These are phyloP conservation scores for Phaffomyces thermotolerans DNA, from an alignment of 805 yeast genomes.

Conservation along the genomic window DNA sequence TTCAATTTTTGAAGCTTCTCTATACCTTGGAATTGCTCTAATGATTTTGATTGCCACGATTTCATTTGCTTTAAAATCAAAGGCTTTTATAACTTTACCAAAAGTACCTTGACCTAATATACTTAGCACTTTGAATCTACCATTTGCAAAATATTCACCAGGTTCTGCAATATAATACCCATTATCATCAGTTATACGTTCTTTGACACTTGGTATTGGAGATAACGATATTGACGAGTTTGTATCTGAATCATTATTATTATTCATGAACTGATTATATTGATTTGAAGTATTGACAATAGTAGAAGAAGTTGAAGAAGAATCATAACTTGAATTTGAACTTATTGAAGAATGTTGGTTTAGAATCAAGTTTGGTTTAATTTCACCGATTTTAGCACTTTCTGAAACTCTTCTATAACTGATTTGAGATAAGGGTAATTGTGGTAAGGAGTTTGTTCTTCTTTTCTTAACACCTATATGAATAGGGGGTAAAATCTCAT, in stretches of 20 bases:
- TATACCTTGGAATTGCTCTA: conserved; percentile 83
- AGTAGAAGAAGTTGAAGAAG: conserved; percentile 7
- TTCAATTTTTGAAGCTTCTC: conserved; percentile 94
- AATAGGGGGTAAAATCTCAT: conserved; percentile 1
- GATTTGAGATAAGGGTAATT: conserved; percentile 41
- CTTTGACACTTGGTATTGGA: conserved; percentile 11
- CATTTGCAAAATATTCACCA: conserved; percentile 61
- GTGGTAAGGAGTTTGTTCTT: conserved; percentile 49
- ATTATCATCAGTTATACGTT: conserved; percentile 29
- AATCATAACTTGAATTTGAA: conserved; percentile 7
- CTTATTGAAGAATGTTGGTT: conserved; percentile 1
- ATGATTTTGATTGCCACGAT: conserved; percentile 87
- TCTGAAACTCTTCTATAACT: conserved; percentile 32
- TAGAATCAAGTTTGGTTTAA: conserved; percentile 28
- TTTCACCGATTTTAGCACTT: conserved; percentile 33
- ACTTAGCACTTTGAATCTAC: conserved; percentile 56
- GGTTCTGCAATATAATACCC: conserved; percentile 65
- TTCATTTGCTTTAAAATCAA: conserved; percentile 49
- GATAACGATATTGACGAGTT: conserved; percentile 14
- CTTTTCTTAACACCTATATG: conserved; percentile 33
- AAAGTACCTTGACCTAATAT: conserved; percentile 89
- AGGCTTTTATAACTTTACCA: conserved; percentile 84
- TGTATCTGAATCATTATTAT: conserved; percentile 4
- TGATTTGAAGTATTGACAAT: not conserved
- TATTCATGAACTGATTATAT: not conserved